A percentile compares a stretch with the other conserved stretches of the same genome.
These are phyloP conservation scores for Monosporascus sp. DNA, from an alignment of 2,329 filamentous ascomycete genomes.

Conservation along the genomic window DNA sequence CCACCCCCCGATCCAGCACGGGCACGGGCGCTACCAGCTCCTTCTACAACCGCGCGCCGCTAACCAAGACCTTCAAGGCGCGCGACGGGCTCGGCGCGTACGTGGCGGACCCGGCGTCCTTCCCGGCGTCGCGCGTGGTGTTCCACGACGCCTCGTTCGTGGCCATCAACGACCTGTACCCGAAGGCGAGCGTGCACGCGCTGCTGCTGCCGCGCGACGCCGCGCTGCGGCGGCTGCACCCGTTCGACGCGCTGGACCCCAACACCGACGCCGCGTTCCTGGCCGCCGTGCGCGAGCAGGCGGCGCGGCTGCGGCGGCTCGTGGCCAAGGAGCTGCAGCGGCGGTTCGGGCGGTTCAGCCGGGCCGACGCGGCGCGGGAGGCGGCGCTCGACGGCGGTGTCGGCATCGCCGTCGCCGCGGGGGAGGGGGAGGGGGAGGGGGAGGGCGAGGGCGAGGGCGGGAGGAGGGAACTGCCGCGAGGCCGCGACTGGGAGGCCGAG, in stretches of 20 bases:
- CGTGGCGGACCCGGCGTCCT: constrained; percentile 56
- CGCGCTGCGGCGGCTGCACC: constrained; percentile 58
- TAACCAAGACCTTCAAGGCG: constrained; percentile 29
- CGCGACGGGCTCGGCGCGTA: constrained; percentile 64
- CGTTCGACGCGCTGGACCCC: constrained; percentile 64
- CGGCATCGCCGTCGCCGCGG: no score
- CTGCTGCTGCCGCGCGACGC: constrained; percentile 77
- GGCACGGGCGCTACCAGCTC: not conserved
- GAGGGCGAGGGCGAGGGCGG: constrained; percentile 38
- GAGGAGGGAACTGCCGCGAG: constrained; percentile 52
- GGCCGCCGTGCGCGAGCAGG: constrained; percentile 54
- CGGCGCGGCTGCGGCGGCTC: constrained; percentile 53
- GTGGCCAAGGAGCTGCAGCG: constrained; percentile 73
- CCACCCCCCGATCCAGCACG: constrained; percentile 14
- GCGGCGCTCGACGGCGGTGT: constrained; percentile 58
- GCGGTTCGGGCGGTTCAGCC: constrained; percentile 58
- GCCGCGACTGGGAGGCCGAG: constrained; percentile 73
- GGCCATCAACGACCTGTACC: constrained; percentile 75
- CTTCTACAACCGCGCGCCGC: constrained; percentile 10
- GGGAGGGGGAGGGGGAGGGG: no score
- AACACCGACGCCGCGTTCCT: constrained; percentile 60
- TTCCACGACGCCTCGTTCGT: constrained; percentile 66
- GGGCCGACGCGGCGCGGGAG: constrained; percentile 56
- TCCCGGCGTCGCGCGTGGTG: constrained; percentile 54
- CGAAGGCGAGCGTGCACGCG: constrained; percentile 79